Evolutionary conservation across 2,329 filamentous ascomycete species (phyloP).

Genomic region (Penicillium aurantiogriseum): DNA sequence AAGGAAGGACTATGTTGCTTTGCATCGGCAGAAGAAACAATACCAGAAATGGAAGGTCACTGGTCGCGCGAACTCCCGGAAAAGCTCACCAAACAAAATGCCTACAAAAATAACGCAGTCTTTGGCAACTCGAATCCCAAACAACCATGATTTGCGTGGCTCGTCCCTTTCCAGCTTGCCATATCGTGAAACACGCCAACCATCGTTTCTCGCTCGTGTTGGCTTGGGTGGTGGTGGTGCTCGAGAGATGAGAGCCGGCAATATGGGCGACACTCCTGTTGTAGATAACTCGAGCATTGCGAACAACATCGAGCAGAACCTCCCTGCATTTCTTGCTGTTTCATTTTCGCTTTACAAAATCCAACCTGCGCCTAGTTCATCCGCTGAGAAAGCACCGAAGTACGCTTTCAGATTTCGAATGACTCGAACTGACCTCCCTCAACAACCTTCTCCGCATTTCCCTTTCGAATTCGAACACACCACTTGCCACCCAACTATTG

Average conservation of each 20-base stretch:
- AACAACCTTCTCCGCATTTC: slow-evolving; percentile 1
- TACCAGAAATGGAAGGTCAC: slow-evolving; percentile 17
- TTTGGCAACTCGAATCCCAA: neutral
- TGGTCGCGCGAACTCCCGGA: slow-evolving; percentile 5
- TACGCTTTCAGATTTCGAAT: neutral
- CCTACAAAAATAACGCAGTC: neutral
- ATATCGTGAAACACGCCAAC: neutral
- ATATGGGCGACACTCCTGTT: neutral
- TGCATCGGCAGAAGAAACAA: slow-evolving; percentile 17
- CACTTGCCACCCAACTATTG: neutral
- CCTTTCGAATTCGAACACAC: neutral
- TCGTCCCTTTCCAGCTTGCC: slow-evolving; percentile 5
- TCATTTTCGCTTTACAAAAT: slow-evolving; percentile 1
- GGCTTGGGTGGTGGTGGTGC: neutral
- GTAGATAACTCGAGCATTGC: neutral
- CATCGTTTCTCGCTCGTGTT: neutral
- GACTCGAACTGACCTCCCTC: neutral
- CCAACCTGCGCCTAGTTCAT: neutral
- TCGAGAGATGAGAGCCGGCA: neutral
- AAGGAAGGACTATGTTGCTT: slow-evolving; percentile 14
- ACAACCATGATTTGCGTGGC: slow-evolving; percentile 3
- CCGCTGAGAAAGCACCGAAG: neutral
- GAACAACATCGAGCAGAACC: neutral
- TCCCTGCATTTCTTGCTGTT: neutral
- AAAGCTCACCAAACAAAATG: slow-evolving; percentile 12